Evolutionary conservation across 2,329 filamentous ascomycete genomes (phyloP), one percentile per base, ranked within the genome.

Genomic region (Thelonectria olida): DNA sequence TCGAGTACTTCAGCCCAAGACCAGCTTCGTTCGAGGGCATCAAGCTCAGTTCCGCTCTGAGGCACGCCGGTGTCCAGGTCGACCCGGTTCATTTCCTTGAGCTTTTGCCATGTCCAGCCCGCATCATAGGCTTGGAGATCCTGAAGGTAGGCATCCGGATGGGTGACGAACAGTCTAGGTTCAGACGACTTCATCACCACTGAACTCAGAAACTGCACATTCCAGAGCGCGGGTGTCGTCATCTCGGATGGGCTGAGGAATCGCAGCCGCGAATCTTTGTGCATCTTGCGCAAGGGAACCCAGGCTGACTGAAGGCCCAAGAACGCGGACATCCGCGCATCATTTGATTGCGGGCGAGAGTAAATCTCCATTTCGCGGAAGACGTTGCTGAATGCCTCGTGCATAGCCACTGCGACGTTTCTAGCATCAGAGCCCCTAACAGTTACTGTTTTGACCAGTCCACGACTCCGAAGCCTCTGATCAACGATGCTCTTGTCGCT

Each of bases 271-370:
- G 89, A 89, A 58, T 92, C 90, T 71, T 90, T 92, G 72, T 91
- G 87, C 3, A 92, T 80, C 74, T 94, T 94, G 51, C 91, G 86
- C 17, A 95, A 80, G 5, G 92, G 92, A n/a, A 94, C 84, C 84
- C 91, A 92, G 0, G 85, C 77, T 42, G 90, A 88, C 54, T 85
- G 83, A 17, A 94, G 80, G 6, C 88, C 91, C 19, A 89, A 78
- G 53, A 84, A 88, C 39, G 79, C 79, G 5, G 77, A 68, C 10
- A 79, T 71, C 5, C 72, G 69, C 7, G 68, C 69, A 31, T 73
- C 70, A 6, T 66, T 61, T 4, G 71, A 64, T 17, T 71, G 68
- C 0, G 72, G 66, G 6, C 74, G 72, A 9, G 76, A 65, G n/a
- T 64, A 64, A 15, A 78, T 71, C 48, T 73, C 72, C 76, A 81